A percentile compares a stretch with the other conserved stretches of the same genome.
phyloP scores from a whole-genome alignment of 805 yeast genomes.

The Saccharomycopsis sp. region DNA sequence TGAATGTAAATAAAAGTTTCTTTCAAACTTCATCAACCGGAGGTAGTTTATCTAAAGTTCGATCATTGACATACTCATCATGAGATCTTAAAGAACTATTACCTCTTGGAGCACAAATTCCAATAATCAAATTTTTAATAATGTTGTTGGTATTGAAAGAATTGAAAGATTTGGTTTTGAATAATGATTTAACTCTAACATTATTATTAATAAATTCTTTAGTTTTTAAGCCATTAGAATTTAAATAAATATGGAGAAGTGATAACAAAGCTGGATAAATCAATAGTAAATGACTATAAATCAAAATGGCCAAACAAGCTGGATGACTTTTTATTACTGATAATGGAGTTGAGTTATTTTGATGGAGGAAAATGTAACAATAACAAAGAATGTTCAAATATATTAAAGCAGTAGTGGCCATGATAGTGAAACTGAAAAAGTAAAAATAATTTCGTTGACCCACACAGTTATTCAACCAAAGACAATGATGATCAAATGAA shows the following conservation, averaged over 20 bases:
- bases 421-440: conserved; percentile 42
- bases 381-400: conserved; percentile 25
- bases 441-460: conserved; percentile 63
- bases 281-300: conserved; percentile 36
- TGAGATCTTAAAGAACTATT: neutral
- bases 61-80: conserved; percentile 1
- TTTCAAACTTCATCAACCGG: neutral
- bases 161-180: neutral
- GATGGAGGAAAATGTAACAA: conserved; percentile 23
- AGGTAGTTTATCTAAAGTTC: conserved; percentile 2
- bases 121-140: neutral
- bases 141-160: neutral
- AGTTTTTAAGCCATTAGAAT: conserved; percentile 54
- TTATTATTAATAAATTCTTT: conserved; percentile 53
- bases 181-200: neutral
- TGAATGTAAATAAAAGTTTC: neutral
- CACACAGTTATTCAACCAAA: conserved; percentile 63
- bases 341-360: conserved; percentile 2
- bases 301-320: conserved; percentile 40
- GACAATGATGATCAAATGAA: conserved; percentile 61
- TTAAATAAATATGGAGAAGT: conserved; percentile 42
- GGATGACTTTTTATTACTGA: conserved; percentile 20
- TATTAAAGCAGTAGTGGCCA: conserved; percentile 25
- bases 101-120: conserved; percentile 5
- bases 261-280: conserved; percentile 48